A percentile compares a stretch with the other conserved stretches of the same genome.
Evolutionary conservation across 2,329 filamentous ascomycete genomes (phyloP).

Genomic region (Phialophora expanda): DNA sequence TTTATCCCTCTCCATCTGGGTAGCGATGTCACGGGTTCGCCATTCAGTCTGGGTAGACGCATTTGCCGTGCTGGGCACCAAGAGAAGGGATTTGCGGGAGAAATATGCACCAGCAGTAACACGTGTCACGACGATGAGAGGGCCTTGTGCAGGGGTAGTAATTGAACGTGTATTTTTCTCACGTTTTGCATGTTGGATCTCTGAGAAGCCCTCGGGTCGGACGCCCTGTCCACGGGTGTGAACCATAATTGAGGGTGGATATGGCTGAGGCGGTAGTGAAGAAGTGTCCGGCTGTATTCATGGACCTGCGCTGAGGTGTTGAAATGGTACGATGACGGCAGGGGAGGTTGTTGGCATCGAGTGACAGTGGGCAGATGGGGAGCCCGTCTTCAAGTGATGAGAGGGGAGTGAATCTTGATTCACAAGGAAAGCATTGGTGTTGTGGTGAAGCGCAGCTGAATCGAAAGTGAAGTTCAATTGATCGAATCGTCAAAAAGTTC

Average conservation of each 20-base stretch:
- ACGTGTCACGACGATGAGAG: background rate
- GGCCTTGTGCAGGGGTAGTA: background rate
- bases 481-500: background rate
- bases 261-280: background rate
- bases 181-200: constrained; percentile 32
- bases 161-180: constrained; percentile 23
- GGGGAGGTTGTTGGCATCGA: background rate
- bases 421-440: background rate
- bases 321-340: background rate
- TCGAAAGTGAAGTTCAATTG: background rate
- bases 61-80: background rate
- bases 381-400: background rate
- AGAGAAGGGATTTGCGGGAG: background rate
- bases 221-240: constrained; percentile 34
- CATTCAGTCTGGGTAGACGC: background rate
- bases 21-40: background rate
- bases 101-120: background rate
- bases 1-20: background rate
- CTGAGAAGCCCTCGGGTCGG: constrained; percentile 33
- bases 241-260: constrained; percentile 20
- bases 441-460: constrained; percentile 1
- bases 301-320: background rate
- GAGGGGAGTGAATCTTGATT: background rate
- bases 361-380: background rate
- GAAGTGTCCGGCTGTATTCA: background rate